phyloP scores from a whole-genome alignment of 805 yeast genomes.

The Nakazawaea ishiwadae region DNA sequence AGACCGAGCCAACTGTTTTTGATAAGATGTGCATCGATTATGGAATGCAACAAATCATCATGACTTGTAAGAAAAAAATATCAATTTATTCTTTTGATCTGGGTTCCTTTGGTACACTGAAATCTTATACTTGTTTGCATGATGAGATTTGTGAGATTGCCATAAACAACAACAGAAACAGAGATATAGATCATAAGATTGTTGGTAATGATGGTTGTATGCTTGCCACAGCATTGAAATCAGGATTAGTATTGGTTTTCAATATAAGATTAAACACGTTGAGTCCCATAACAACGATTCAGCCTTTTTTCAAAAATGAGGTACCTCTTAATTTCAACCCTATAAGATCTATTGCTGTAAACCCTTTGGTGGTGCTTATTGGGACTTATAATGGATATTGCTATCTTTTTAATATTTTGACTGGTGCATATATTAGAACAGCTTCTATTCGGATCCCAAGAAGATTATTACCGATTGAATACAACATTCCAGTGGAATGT shows the following conservation, averaged over 20 bases:
- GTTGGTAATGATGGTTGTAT: constrained; percentile 38
- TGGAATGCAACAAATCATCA: constrained; percentile 22
- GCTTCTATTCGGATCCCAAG: constrained; percentile 28
- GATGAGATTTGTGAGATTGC: neutral
- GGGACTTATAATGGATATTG: constrained; percentile 40
- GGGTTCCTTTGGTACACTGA: neutral
- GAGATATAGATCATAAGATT: constrained; percentile 14
- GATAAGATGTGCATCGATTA: constrained; percentile 24
- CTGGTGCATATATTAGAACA: constrained; percentile 36
- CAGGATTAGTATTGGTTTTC: constrained; percentile 33
- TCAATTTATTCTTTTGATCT: constrained; percentile 1
- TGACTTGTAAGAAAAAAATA: constrained; percentile 14
- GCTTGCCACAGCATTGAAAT: constrained; percentile 32
- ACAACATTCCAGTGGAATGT: constrained; percentile 22
- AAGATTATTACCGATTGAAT: constrained; percentile 20
- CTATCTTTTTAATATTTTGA: constrained; percentile 35
- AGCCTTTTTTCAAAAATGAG: constrained; percentile 12
- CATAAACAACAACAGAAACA: neutral
- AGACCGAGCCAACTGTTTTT: neutral
- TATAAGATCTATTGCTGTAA: constrained; percentile 23
- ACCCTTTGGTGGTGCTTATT: constrained; percentile 26
- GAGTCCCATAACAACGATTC: constrained; percentile 7
- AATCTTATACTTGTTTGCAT: neutral
- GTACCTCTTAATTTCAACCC: constrained; percentile 22
- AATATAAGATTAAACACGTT: constrained; percentile 29